Evolutionary conservation across 23 red algal genomes (phyloP), one percentile per base, ranked within the genome.

Genomic region (Chondrus crispus): DNA sequence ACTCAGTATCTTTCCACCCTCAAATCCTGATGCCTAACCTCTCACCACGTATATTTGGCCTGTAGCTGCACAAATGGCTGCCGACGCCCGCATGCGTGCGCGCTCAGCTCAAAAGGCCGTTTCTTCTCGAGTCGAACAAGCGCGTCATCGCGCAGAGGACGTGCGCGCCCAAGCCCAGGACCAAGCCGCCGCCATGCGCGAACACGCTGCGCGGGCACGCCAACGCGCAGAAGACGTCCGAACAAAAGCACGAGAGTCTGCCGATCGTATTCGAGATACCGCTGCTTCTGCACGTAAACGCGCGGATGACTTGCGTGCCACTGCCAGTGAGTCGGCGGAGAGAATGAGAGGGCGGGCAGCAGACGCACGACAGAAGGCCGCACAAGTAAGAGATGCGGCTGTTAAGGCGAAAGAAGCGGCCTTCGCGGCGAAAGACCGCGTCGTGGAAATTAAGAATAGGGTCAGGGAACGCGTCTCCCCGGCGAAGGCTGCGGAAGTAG

Each of bases 81-180:
- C 87, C 22, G 87, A 90, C 54, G 87, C 87, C 30, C 87, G 87
- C 7, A 41, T 90, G 44, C 87, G 87, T 63, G 87, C 87, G n/a
- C 69, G 72, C 16, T 24, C 29, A n/a, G 72, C 87, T 10, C 80
- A 69, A 0, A 46, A 90, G 38, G 69, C 62, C 54, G 58, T 90
- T 4, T 41, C 87, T 7, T 39, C 69, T 16, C 71, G 87, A 18
- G 72, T 81, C 52, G 87, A 80, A 80, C 62, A 90, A 40, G 63
- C 37, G 53, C 82, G 82, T 38, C 43, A 68, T 52, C 42, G 60
- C 36, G 82, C 60, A 2, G 60, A 86, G 43, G 82, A 86, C 40
- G 84, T 85, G 11, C 81, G 81, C 32, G 28, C 41, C 62, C 66
- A 63, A 53, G 85, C 85, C 8, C 80, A 84, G n/a, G n/a, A n/a